Base-by-base conservation (phyloP, 1,284 basidiomycete species). In the Sphagnurus paluster region DNA sequence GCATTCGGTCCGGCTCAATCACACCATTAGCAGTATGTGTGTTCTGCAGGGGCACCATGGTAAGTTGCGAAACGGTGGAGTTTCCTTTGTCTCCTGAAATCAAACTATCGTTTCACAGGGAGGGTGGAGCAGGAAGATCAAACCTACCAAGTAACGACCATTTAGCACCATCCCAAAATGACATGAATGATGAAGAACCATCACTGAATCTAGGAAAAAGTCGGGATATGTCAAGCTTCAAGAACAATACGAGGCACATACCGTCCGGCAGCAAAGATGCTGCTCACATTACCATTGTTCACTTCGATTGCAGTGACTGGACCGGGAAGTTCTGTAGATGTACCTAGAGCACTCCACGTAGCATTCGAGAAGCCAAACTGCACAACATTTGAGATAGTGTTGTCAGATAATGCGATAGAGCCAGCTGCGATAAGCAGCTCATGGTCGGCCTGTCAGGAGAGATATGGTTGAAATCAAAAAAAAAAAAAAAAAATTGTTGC, bases 201-300 rank as follows among this genome's bases (percentile, higher is more conserved):
- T 84, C 77, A 6, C 64, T 67, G 4, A 81, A 74, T 29, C 81
- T 83, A 44, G 24, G 33, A 39, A 39, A 44, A 36, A 11, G 7
- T 48, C 26, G 52, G 38, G 46, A 42, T 41, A 11, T 6, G 5
- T 33, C 25, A 40, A 48, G n/a, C n/a, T n/a, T n/a, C n/a, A n/a
- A 36, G 16, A 17, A 29, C 25, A 20, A 13, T 16, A 17, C 5
- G 11, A 16, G 32, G 9, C 4, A 66, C 81, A 59, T 52, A 89
- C 83, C 80, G 79, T 48, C 96, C 96, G 34, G 93, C 90, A 35
- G 90, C 91, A 60, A 95, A 98, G 55, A 98, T 81, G 59, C 89
- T 95, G 55, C 82, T 87, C 0, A 70, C 66, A 61, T 97, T 92
- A 24, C 80, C 78, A 55, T 87, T 76, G 65, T 98, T 90, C 42